A percentile compares a stretch with the other conserved stretches of the same genome.
Conservation (phyloP, 352 stramenopile species). For the Globisporangium iwayamae region DNA sequence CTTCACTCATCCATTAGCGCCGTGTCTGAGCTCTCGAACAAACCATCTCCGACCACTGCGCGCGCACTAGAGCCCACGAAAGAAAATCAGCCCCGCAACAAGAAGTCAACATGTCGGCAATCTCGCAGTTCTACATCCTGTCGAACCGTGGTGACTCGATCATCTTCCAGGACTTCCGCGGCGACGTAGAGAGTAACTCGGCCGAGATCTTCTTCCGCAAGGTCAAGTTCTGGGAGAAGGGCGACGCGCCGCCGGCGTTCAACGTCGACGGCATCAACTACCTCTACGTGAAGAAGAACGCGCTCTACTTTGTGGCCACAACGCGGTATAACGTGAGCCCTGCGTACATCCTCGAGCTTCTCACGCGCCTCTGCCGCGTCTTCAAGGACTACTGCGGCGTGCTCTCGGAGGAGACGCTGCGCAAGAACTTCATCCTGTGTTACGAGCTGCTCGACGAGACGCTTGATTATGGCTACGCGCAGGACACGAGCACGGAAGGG, state of each 20-base stretch:
- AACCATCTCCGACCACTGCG: not conserved
- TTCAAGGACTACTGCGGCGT: slow-evolving; percentile 99
- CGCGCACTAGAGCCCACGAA: not conserved
- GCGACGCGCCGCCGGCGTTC: slow-evolving; percentile 96
- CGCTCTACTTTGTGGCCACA: slow-evolving; percentile 97
- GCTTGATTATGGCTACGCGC: slow-evolving; percentile 98
- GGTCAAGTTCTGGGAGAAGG: slow-evolving; percentile 98
- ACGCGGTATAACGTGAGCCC: slow-evolving; percentile 97
- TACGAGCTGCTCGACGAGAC: slow-evolving; percentile 99
- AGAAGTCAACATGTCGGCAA: slow-evolving; percentile 43
- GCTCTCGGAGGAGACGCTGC: slow-evolving; percentile 97
- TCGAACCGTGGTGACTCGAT: slow-evolving; percentile 98
- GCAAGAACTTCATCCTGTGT: slow-evolving; percentile 99
- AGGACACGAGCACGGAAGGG: slow-evolving; percentile 96
- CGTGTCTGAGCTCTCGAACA: not conserved
- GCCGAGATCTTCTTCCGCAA: slow-evolving; percentile 99
- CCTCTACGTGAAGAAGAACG: slow-evolving; percentile 98
- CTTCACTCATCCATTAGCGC: not conserved
- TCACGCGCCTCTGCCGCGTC: slow-evolving; percentile 92
- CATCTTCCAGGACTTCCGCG: slow-evolving; percentile 96
- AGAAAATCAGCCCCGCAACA: not conserved
- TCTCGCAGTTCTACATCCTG: slow-evolving; percentile 99
- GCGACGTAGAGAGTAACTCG: slow-evolving; percentile 79
- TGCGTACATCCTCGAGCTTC: slow-evolving; percentile 94
- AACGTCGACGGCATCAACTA: slow-evolving; percentile 98